Evolutionary conservation across 2,329 filamentous ascomycete species (phyloP).

Genomic region (Torrubiella hemipterigena): DNA sequence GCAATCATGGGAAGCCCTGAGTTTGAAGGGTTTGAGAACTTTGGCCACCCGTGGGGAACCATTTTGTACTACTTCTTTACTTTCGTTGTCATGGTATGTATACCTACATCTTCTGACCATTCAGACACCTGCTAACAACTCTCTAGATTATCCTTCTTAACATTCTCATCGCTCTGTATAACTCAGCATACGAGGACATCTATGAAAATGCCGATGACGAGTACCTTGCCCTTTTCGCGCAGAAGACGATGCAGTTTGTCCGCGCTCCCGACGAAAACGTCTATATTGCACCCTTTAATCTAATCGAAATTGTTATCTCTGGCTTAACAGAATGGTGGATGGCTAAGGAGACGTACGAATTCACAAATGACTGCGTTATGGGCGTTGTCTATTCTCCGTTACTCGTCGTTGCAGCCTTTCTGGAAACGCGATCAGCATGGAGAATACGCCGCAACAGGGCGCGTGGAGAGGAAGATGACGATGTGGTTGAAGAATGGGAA

Average conservation of each 20-base stretch:
- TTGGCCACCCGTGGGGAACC: slow-evolving; percentile 84
- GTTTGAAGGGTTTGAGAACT: slow-evolving; percentile 78
- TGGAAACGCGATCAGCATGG: slow-evolving; percentile 55
- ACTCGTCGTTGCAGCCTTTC: slow-evolving; percentile 62
- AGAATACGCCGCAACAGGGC: slow-evolving; percentile 62
- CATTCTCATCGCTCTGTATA: slow-evolving; percentile 93
- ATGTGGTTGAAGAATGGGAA: slow-evolving; percentile 87
- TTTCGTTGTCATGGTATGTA: slow-evolving; percentile 84
- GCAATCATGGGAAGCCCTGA: slow-evolving; percentile 87
- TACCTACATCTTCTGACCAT: not conserved
- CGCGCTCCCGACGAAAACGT: slow-evolving; percentile 97
- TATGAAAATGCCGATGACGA: slow-evolving; percentile 90
- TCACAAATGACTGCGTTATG: slow-evolving; percentile 84
- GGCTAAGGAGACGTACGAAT: slow-evolving; percentile 57
- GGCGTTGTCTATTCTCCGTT: slow-evolving; percentile 72
- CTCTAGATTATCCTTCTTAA: slow-evolving; percentile 64
- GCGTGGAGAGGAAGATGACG: slow-evolving; percentile 79
- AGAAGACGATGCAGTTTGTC: slow-evolving; percentile 94
- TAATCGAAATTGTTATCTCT: slow-evolving; percentile 75
- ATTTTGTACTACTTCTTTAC: slow-evolving; percentile 97
- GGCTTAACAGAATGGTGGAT: slow-evolving; percentile 94
- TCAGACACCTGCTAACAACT: slow-evolving; percentile 2
- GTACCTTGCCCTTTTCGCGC: slow-evolving; percentile 83
- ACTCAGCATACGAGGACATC: slow-evolving; percentile 90
- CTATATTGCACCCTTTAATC: slow-evolving; percentile 90